Conservation (phyloP, 345 rosid species). For the Populus nigra region DNA sequence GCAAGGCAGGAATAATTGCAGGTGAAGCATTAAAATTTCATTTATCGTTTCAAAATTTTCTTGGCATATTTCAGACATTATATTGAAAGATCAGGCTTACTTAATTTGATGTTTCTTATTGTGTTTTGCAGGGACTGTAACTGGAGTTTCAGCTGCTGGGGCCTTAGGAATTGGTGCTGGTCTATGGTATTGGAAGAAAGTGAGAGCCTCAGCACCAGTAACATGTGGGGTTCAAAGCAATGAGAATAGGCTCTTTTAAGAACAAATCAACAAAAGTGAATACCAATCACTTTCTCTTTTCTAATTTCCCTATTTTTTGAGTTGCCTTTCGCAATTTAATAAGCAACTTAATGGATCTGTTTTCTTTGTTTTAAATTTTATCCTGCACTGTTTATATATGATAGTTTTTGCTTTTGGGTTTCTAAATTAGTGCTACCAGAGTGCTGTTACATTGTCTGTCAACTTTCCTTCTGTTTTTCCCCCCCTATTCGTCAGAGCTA, state of each 20-base stretch:
- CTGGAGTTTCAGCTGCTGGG: constrained; percentile 74
- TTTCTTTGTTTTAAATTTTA: background rate
- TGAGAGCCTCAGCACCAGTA: constrained; percentile 73
- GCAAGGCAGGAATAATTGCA: constrained; percentile 49
- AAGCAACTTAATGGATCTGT: background rate
- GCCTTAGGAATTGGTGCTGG: constrained; percentile 71
- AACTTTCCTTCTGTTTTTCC: background rate
- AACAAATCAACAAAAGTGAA: background rate
- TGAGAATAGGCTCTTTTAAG: constrained; percentile 77
- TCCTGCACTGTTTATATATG: background rate
- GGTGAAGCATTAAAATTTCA: constrained; percentile 23
- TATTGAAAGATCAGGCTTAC: background rate
- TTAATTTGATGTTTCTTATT: background rate
- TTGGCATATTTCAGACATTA: background rate
- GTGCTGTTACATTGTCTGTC: background rate
- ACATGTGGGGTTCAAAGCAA: constrained; percentile 89
- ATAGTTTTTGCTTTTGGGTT: background rate
- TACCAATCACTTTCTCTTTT: background rate
- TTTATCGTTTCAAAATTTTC: background rate
- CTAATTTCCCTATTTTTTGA: background rate
- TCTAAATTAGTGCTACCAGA: background rate
- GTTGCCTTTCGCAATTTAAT: constrained; percentile 7
- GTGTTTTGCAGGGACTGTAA: constrained; percentile 54
- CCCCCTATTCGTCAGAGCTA: background rate
- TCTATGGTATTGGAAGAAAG: constrained; percentile 71